Base-by-base conservation (phyloP, 139 green algal species). In the Tetraselmis striata region DNA sequence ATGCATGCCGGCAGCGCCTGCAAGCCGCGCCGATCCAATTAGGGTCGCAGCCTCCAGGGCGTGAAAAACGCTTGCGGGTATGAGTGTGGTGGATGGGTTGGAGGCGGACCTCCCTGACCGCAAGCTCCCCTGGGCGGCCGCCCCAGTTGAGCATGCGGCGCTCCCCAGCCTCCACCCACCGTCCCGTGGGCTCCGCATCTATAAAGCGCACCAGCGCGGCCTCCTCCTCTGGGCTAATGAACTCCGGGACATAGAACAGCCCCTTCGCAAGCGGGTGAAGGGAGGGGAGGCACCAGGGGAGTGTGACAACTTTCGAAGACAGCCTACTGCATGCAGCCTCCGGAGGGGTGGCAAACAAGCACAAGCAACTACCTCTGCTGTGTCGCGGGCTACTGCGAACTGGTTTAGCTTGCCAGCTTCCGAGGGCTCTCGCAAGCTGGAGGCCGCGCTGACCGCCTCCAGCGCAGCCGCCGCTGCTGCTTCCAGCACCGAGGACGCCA, bases 131-230 rank as follows among this genome's bases (percentile, higher is more conserved):
- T 58, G 80, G 80, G 25, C 75, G 45, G 26, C 80, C 80, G 1
- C 80, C 80, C 80, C 80, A 84, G n/a, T 84, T 84, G 25, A 79
- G 80, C 80, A 84, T 80, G 24, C 77, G 76, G 27, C 80, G 77
- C 27, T 80, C 67, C 27, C 80, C 80, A 45, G 80, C 75, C 5
- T 75, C 29, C 2, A 28, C 58, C 80, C 80, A 84, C 5, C 80
- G 30, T 1, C 31, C 30, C 26, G 67, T 32, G 29, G 80, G 80
- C 11, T 32, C 74, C 29, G 80, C 75, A 77, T 84, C 74, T n/a
- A 84, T 59, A 26, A 32, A 76, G 29, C 27, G 5, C 18, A 84
- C n/a, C 1, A 84, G 1, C 5, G 77, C 67, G 1, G 24, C 26
- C 75, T 84, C 75, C 31, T 84, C 80, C 1, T 84, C 31, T 67